A percentile compares a stretch with the other conserved stretches of the same genome.
phyloP scores from a whole-genome alignment of 2,329 filamentous ascomycete genomes.

The Dactylonectria macrodidyma region DNA sequence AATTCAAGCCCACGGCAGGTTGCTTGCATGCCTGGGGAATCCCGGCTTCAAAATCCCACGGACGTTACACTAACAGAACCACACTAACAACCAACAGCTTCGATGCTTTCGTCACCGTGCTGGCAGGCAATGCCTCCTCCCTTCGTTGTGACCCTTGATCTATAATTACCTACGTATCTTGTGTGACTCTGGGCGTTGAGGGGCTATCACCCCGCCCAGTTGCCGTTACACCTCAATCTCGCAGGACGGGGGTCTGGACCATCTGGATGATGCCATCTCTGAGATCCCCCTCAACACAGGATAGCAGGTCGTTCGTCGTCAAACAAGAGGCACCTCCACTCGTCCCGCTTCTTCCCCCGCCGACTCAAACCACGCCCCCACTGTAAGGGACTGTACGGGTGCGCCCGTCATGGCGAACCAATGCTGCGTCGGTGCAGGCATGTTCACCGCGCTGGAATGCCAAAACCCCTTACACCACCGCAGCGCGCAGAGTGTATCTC shows the following conservation, averaged over 20 bases:
- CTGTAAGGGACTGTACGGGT: constrained; percentile 17
- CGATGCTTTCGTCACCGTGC: neutral
- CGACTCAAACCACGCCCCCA: constrained; percentile 42
- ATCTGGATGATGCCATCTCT: neutral
- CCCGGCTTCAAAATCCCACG: constrained; percentile 10
- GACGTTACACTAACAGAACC: neutral
- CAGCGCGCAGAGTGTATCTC: neutral
- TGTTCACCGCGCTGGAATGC: constrained; percentile 9
- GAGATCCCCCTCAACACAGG: neutral
- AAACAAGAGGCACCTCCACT: constrained; percentile 22
- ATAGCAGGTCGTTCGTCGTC: neutral
- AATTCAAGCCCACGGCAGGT: constrained; percentile 3
- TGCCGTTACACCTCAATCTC: neutral
- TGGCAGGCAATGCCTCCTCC: constrained; percentile 11
- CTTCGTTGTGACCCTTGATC: neutral
- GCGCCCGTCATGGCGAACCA: constrained; percentile 24
- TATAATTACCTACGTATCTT: neutral
- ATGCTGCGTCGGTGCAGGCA: constrained; percentile 6
- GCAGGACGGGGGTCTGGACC: neutral
- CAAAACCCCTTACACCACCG: neutral
- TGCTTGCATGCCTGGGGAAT: constrained; percentile 17
- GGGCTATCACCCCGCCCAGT: neutral
- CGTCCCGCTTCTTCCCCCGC: constrained; percentile 29
- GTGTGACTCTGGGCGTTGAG: neutral
- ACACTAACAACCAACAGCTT: neutral